These are phyloP conservation scores for Candida hungchunana DNA, from an alignment of 805 yeast species.

Conservation along the genomic window DNA sequence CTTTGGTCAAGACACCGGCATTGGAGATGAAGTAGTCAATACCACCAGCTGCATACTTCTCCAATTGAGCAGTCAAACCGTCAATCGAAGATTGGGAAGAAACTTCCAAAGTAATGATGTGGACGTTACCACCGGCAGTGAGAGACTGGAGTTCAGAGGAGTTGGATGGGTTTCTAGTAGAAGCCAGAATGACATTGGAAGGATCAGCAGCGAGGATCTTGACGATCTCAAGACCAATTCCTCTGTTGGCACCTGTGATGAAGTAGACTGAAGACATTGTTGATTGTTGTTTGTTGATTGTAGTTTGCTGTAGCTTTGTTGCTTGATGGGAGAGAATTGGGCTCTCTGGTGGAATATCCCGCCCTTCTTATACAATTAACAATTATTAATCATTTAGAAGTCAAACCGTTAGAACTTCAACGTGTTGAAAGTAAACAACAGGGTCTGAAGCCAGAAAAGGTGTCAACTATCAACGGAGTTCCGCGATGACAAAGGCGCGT, in stretches of 20 bases:
- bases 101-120: conserved; percentile 9
- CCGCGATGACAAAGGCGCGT: too few species aligned
- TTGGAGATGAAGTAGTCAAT: conserved; percentile 13
- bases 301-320: too few species aligned
- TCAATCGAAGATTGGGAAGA: conserved; percentile 7
- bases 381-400: too few species aligned
- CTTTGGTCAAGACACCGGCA: conserved; percentile 16
- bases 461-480: too few species aligned
- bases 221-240: conserved; percentile 11
- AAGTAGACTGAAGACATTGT: conserved; percentile 1
- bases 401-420: too few species aligned
- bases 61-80: conserved; percentile 5
- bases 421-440: too few species aligned
- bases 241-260: conserved; percentile 6
- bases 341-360: too few species aligned
- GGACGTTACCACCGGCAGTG: conserved; percentile 7
- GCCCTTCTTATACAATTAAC: too few species aligned
- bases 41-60: conserved; percentile 8
- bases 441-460: too few species aligned
- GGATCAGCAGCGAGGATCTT: conserved; percentile 2
- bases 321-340: too few species aligned
- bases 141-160: conserved; percentile 4
- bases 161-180: conserved; percentile 1
- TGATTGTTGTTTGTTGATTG: too few species aligned
- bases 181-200: conserved; percentile 1